Base-by-base conservation (phyloP, 2,329 filamentous ascomycete genomes). In the Neonectria magnoliae region DNA sequence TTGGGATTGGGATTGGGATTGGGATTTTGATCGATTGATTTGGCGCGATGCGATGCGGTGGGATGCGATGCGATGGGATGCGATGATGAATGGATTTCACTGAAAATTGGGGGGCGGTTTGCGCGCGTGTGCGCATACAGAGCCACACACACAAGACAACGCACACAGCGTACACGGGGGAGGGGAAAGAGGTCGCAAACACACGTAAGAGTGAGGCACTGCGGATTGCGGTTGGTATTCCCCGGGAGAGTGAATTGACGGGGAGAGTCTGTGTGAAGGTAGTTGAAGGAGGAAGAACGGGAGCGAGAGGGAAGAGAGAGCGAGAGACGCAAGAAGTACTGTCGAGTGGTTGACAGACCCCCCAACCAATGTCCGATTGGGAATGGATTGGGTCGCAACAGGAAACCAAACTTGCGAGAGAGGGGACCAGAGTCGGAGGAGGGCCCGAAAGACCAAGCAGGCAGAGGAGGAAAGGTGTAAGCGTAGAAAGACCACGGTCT, bases 61-160 rank as follows among this genome's bases (percentile, higher is more conserved):
- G 45, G 53, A 45, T 62, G 44, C 33, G 52, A 50, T 62, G 60
- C 60, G 60, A 58, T 63, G 57, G 48, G 20, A 54, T 54, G 51
- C 53, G 33, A 41, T 55, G 52, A 29, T 44, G 33, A 29, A 38
- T 56, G 14, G 59, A 60, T 61, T 61, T 54, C 52, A 65, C 62
- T 42, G 18, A 31, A 44, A 55, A 62, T 50, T 56, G 31, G 16
- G 33, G 60, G 63, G 62, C 25, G 63, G 57, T 71, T 72, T 69
- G 65, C 68, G 70, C 66, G 68, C 70, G 70, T 71, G 70, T 72
- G 70, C 68, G 68, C 68, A 68, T 69, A 64, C 56, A 64, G 61
- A 66, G 45, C 48, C 55, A 66, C 70, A 62, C 68, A 65, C 57
- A 50, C 53, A 50, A 57, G 51, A 65, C 60, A 57, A 62, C 64